Evolutionary conservation across 176 grass and related monocot species (phyloP).

Genomic region (Raddia guianensis): DNA sequence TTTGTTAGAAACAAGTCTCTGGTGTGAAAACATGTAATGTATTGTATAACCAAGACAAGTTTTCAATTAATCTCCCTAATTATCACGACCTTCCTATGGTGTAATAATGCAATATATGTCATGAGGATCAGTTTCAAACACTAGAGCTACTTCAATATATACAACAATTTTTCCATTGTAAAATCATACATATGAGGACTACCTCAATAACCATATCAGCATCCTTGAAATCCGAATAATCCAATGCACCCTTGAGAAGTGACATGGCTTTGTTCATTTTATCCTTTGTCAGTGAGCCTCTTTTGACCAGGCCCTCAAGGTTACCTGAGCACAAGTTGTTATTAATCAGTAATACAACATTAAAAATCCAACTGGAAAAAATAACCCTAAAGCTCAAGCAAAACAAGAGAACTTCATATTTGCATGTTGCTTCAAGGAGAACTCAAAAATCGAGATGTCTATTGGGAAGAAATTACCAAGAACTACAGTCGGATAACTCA

Average conservation of each 20-base stretch:
- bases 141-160: constrained; percentile 17
- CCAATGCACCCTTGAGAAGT: constrained; percentile 79
- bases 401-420: neutral
- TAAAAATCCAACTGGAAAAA: neutral
- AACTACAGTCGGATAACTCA: constrained; percentile 13
- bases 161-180: constrained; percentile 4
- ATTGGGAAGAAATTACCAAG: neutral
- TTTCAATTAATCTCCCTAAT: neutral
- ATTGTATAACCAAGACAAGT: constrained; percentile 23
- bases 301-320: constrained; percentile 91
- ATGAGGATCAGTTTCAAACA: neutral
- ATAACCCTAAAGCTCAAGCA: constrained; percentile 20
- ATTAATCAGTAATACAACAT: constrained; percentile 22
- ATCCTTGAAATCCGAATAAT: constrained; percentile 93
- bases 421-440: neutral
- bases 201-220: constrained; percentile 99
- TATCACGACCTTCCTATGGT: neutral
- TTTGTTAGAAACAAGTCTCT: constrained; percentile 25
- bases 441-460: neutral
- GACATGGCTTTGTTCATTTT: constrained; percentile 88
- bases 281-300: constrained; percentile 85
- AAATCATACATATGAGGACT: neutral
- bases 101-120: neutral
- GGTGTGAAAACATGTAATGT: neutral
- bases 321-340: constrained; percentile 53